phyloP scores from a whole-genome alignment of 495 filamentous ascomycete species.

The Diplogelasinospora grovesii region DNA sequence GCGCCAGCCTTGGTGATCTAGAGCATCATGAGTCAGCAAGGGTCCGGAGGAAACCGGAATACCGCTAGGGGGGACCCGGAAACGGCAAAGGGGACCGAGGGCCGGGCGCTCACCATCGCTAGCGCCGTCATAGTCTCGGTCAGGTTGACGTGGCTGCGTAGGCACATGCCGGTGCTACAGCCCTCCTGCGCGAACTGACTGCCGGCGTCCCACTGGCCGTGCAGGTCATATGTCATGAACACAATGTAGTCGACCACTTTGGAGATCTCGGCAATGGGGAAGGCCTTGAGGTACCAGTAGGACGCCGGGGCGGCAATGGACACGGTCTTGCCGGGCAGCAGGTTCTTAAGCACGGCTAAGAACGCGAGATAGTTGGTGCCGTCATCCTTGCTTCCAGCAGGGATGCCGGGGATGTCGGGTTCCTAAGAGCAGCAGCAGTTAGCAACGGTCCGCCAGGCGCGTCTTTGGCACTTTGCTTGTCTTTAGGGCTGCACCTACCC shows the following conservation, averaged over 20 bases:
- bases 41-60: too few relatives aligned
- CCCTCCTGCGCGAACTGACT: slow-evolving; percentile 14
- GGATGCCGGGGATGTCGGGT: slow-evolving; percentile 23
- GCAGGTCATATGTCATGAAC: slow-evolving; percentile 27
- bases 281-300: slow-evolving; percentile 25
- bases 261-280: slow-evolving; percentile 22
- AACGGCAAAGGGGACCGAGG: too few relatives aligned
- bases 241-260: slow-evolving; percentile 25
- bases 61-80: too few relatives aligned
- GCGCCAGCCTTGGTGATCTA: slow-evolving; percentile 48
- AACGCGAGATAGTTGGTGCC: slow-evolving; percentile 19
- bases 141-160: slow-evolving; percentile 36
- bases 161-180: slow-evolving; percentile 23
- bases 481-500: too few relatives aligned
- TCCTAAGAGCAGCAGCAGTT: slow-evolving; percentile 1
- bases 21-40: too few relatives aligned
- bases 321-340: slow-evolving; percentile 18
- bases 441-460: too few relatives aligned
- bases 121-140: slow-evolving; percentile 41
- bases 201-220: slow-evolving; percentile 19
- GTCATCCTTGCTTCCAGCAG: slow-evolving; percentile 11
- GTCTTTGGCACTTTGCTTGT: too few relatives aligned
- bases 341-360: slow-evolving; percentile 10
- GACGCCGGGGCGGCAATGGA: slow-evolving; percentile 24
- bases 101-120: too few relatives aligned